These are phyloP conservation scores for Neocatenulostroma microsporum DNA, from an alignment of 2,329 filamentous ascomycete genomes.

Conservation along the genomic window DNA sequence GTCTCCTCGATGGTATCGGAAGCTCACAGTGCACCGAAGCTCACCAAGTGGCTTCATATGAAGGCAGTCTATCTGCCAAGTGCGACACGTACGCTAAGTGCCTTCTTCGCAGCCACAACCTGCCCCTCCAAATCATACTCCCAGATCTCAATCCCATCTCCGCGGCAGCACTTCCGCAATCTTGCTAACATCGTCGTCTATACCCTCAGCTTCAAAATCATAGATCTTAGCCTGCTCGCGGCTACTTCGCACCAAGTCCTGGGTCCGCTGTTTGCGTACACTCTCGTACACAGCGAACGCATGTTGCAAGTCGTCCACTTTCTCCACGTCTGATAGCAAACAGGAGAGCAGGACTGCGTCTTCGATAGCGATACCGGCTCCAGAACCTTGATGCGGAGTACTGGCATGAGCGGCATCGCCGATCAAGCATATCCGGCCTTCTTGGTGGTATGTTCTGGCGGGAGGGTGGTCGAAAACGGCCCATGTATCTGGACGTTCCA, in stretches of 20 bases:
- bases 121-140: no score
- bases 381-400: constrained; percentile 28
- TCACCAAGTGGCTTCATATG: no score
- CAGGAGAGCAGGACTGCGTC: constrained; percentile 25
- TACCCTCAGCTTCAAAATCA: constrained; percentile 28
- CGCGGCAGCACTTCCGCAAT: no score
- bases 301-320: constrained; percentile 21
- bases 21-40: no score
- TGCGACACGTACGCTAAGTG: no score
- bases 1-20: no score
- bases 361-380: constrained; percentile 24
- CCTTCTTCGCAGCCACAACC: no score
- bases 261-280: constrained; percentile 38
- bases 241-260: constrained; percentile 39
- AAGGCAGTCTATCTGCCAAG: no score
- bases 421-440: constrained; percentile 35
- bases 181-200: no score
- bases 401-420: constrained; percentile 41
- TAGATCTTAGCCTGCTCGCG: constrained; percentile 36
- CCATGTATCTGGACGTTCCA: constrained; percentile 20
- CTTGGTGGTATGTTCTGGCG: constrained; percentile 32
- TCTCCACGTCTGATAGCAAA: constrained; percentile 17
- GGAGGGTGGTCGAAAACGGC: constrained; percentile 28
- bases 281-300: no score
- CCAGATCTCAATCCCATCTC: no score